These are phyloP conservation scores for Aureobasidium zeae DNA, from an alignment of 2,329 filamentous ascomycete genomes.

Conservation along the genomic window DNA sequence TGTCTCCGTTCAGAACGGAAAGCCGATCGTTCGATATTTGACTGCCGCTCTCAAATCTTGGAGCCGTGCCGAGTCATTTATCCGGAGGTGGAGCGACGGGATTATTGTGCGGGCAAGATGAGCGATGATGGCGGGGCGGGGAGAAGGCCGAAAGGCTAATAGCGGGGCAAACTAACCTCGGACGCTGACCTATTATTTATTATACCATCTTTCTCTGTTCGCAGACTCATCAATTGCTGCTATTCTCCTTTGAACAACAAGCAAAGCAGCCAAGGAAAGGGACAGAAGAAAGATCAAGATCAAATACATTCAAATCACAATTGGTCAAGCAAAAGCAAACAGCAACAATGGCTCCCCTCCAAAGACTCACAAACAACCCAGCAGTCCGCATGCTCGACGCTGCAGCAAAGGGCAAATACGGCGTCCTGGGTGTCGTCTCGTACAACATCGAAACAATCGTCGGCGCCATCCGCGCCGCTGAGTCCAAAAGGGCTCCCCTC, in stretches of 20 bases:
- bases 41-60: neutral
- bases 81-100: too few species aligned
- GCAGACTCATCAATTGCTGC: too few species aligned
- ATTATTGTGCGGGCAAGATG: conserved; percentile 5
- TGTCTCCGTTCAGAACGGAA: too few species aligned
- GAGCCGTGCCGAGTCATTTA: too few species aligned
- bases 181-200: too few species aligned
- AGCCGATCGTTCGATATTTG: neutral
- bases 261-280: neutral
- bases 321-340: neutral
- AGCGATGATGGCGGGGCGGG: neutral
- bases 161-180: conserved; percentile 14
- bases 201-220: too few species aligned
- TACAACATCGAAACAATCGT: conserved; percentile 58
- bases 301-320: neutral
- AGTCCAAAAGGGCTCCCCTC: conserved; percentile 55
- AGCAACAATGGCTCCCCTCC: conserved; percentile 17
- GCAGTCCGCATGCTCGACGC: conserved; percentile 28
- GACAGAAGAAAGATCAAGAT: too few species aligned
- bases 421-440: conserved; percentile 27
- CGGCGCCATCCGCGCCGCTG: conserved; percentile 58
- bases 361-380: conserved; percentile 23
- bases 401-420: conserved; percentile 27
- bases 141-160: conserved; percentile 9
- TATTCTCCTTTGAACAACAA: too few species aligned